Evolutionary conservation across 371 early-diverging fungal species (phyloP), one percentile per base, ranked within the genome.

Genomic region (Apophysomyces sp.): DNA sequence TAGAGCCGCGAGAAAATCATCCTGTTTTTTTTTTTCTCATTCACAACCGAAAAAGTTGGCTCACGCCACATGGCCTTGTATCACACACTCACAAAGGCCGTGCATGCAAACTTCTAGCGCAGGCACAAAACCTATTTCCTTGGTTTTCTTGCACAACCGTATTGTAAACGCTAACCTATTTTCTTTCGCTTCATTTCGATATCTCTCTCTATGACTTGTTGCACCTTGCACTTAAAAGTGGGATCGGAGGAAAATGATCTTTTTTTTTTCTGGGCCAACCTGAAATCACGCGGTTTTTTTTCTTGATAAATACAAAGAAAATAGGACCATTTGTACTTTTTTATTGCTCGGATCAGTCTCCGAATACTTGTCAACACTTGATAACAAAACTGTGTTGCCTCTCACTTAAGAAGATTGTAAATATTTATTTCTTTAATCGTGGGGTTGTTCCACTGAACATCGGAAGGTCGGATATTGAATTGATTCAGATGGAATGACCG

Each of bases 41-140:
- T 44, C 49, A 44, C 49, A 44, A 44, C 16, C 49, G 21, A 44
- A 44, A 44, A 44, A 21, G 49, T 44, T 44, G 49, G 24, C 49
- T 44, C 49, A 44, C 49, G 49, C 49, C 49, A 44, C 49, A 44
- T 44, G 49, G 49, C 24, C 21, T 44, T 44, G 49, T 44, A 21
- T n/a, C 21, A 44, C 49, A 16, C 24, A 41, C 41, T 3, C 41
- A 41, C 41, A 44, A 26, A 24, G 49, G 2, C 49, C 49, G 49
- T 44, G 49, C 49, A 44, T 44, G 21, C n/a, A 44, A 44, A 21
- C 16, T 3, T 18, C 27, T 44, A 9, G 49, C 9, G 24, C 27
- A 44, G 24, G 21, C 16, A 44, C 44, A 9, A 44, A 21, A 16
- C 21, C 24, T 34, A 44, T 44, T 44, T 11, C 18, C 21, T 44